phyloP scores from a whole-genome alignment of 83 land plant genomes.

The Picea engelmannii region DNA sequence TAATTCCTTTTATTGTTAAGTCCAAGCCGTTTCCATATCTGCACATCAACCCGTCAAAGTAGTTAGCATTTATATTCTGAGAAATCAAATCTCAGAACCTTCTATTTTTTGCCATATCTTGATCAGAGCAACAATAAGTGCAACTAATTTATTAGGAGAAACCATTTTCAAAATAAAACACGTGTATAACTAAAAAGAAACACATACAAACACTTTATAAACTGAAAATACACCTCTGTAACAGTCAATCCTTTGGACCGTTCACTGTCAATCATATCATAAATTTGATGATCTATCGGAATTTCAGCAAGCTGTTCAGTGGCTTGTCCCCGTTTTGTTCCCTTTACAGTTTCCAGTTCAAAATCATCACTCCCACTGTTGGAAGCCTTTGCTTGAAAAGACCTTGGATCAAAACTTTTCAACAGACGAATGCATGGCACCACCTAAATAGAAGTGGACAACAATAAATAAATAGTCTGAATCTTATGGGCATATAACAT shows the following conservation, averaged over 20 bases:
- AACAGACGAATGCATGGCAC: constrained; percentile 69
- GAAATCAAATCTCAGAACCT: not conserved
- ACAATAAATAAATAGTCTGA: not conserved
- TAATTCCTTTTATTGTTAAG: constrained; percentile 71
- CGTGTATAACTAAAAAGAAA: not conserved
- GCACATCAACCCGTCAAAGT: constrained; percentile 18
- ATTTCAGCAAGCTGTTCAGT: constrained; percentile 85
- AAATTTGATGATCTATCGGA: constrained; percentile 82
- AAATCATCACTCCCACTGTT: constrained; percentile 33
- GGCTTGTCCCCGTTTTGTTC: constrained; percentile 56
- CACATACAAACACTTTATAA: not conserved
- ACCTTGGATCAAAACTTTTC: constrained; percentile 65
- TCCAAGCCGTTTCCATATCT: constrained; percentile 85
- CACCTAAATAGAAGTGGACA: constrained; percentile 44
- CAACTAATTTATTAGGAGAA: not conserved
- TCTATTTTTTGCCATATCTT: not conserved
- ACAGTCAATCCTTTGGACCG: constrained; percentile 76
- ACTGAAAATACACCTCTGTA: constrained; percentile 51
- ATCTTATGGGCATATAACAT: not conserved
- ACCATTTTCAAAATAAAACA: not conserved
- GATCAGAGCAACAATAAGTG: not conserved
- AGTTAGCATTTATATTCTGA: not conserved
- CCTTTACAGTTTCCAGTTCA: constrained; percentile 38
- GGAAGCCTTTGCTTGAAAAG: constrained; percentile 39
- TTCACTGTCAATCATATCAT: constrained; percentile 76